Evolutionary conservation across 306 rosid genomes (phyloP).

Genomic region (Aeschynomene evenia): DNA sequence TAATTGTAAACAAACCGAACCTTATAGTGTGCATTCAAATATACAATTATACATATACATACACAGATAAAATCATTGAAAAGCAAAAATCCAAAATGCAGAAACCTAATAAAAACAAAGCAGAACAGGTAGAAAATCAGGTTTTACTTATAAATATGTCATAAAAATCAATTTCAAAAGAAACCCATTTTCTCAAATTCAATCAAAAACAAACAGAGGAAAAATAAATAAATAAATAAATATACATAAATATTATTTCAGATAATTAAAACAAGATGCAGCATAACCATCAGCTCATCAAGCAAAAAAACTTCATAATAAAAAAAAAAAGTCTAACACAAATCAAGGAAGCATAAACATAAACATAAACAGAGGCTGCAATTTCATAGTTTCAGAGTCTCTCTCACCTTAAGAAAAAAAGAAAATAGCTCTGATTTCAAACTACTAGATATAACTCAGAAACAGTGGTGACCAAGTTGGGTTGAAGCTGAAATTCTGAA

Average conservation of each 20-base stretch:
- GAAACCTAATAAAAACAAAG: not conserved
- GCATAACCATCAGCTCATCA: slow-evolving; percentile 10
- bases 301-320: not conserved
- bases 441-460: slow-evolving; percentile 6
- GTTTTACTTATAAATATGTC: not conserved
- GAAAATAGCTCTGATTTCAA: slow-evolving; percentile 16
- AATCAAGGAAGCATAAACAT: slow-evolving; percentile 16
- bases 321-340: not conserved
- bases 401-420: slow-evolving; percentile 28
- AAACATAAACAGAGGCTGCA: slow-evolving; percentile 1
- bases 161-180: not conserved
- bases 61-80: not conserved
- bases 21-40: not conserved
- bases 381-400: not conserved
- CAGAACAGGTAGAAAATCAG: slow-evolving; percentile 11
- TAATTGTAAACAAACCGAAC: too few relatives aligned
- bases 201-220: not conserved
- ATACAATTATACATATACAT: not conserved
- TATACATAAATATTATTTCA: not conserved
- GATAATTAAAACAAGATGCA: slow-evolving; percentile 16
- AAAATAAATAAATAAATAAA: not conserved
- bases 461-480: slow-evolving; percentile 21
- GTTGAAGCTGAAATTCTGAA: slow-evolving; percentile 23
- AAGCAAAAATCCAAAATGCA: slow-evolving; percentile 1
- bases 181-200: slow-evolving; percentile 16